phyloP scores from a whole-genome alignment of 371 early-diverging fungal genomes.

The Mortierella sp. region DNA sequence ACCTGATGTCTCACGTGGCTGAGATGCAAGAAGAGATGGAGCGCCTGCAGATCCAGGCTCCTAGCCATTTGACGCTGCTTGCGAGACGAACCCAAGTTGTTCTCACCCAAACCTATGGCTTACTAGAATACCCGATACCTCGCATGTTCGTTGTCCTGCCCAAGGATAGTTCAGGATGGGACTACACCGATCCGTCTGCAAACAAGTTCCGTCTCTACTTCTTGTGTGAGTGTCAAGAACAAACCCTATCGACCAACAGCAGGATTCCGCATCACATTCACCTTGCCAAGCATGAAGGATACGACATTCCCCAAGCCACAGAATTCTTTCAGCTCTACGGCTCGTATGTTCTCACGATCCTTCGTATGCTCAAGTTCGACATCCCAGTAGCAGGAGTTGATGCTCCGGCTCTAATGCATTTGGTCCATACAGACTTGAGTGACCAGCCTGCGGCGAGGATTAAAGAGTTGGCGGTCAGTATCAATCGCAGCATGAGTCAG shows the following conservation, averaged over 20 bases:
- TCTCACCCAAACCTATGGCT: slow-evolving; percentile 14
- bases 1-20: neutral
- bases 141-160: slow-evolving; percentile 21
- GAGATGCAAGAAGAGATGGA: neutral
- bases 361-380: slow-evolving; percentile 34
- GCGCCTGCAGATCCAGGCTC: neutral
- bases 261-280: slow-evolving; percentile 31
- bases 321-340: slow-evolving; percentile 32
- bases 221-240: slow-evolving; percentile 25
- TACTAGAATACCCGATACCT: slow-evolving; percentile 14
- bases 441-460: neutral
- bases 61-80: slow-evolving; percentile 10
- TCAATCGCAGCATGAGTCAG: too few species aligned
- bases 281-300: slow-evolving; percentile 22
- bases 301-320: slow-evolving; percentile 8
- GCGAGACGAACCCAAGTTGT: slow-evolving; percentile 14
- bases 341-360: slow-evolving; percentile 13
- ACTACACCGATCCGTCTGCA: neutral
- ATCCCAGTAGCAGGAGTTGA: slow-evolving; percentile 18
- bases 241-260: slow-evolving; percentile 14
- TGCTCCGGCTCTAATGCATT: slow-evolving; percentile 12
- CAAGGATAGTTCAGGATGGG: neutral
- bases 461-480: neutral
- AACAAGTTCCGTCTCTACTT: slow-evolving; percentile 23
- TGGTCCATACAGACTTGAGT: neutral